These are phyloP conservation scores for Beta vulgaris DNA, from an alignment of 148 eudicot genomes.

Conservation along the genomic window DNA sequence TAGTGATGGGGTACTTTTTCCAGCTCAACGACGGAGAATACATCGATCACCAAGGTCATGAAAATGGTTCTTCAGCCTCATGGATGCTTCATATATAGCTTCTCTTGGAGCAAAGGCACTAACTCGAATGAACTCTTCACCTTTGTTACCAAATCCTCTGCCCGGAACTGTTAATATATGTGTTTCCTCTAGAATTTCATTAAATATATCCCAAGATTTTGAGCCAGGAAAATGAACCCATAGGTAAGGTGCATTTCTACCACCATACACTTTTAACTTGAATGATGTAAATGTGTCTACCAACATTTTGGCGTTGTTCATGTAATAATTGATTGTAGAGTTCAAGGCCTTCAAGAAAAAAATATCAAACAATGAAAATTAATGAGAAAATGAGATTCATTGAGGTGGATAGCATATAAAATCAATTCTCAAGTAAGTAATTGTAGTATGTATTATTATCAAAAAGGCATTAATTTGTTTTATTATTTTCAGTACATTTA, in stretches of 20 bases:
- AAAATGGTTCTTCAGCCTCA: constrained; percentile 48
- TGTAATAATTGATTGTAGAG: constrained; percentile 57
- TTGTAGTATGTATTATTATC: too few species aligned
- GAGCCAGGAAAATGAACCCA: constrained; percentile 90
- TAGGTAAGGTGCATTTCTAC: constrained; percentile 72
- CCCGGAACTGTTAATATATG: constrained; percentile 77
- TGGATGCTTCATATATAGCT: constrained; percentile 55
- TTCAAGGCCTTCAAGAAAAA: constrained; percentile 38
- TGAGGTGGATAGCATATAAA: too few species aligned
- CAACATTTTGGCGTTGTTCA: constrained; percentile 56
- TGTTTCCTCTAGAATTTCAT: constrained; percentile 63
- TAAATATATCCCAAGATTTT: constrained; percentile 71
- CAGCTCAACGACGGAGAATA: not conserved
- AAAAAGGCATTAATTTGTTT: too few species aligned
- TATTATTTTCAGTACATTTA: too few species aligned
- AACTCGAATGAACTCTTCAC: constrained; percentile 66
- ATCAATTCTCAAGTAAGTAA: too few species aligned
- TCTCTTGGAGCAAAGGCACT: constrained; percentile 69
- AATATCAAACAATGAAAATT: too few species aligned
- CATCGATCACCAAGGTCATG: not conserved
- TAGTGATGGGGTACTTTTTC: too few species aligned
- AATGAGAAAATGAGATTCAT: too few species aligned
- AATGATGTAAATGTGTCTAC: constrained; percentile 49
- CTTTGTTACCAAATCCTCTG: constrained; percentile 64
- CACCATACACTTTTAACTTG: constrained; percentile 62